phyloP scores from a whole-genome alignment of 148 eudicot species.

The Mesembryanthemum crystallinum region DNA sequence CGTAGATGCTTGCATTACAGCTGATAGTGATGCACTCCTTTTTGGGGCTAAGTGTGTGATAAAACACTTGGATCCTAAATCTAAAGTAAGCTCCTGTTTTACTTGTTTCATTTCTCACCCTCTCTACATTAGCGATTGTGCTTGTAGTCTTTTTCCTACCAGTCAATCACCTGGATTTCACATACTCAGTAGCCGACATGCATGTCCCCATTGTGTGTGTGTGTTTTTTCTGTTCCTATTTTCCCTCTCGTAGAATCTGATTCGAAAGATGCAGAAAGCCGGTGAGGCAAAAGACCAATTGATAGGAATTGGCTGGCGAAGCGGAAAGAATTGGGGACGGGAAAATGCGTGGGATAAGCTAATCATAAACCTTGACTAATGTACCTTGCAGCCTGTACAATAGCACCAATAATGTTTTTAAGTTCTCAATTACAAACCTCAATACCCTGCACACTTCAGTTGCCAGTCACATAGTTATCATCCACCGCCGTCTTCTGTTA shows the following conservation, averaged over 20 bases:
- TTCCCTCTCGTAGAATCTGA: no score
- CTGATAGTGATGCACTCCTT: slow-evolving; percentile 93
- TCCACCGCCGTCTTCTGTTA: not conserved
- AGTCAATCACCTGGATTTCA: not conserved
- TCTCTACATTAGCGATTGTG: not conserved
- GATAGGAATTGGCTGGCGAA: no score
- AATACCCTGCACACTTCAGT: not conserved
- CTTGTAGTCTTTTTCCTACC: not conserved
- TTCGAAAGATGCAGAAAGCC: no score
- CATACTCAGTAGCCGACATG: not conserved
- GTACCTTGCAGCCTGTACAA: not conserved
- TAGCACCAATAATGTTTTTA: not conserved
- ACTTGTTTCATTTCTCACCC: not conserved
- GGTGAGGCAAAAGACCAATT: no score
- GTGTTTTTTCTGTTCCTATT: no score
- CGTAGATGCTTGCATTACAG: slow-evolving; percentile 91
- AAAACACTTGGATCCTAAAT: slow-evolving; percentile 63
- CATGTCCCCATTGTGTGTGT: not conserved
- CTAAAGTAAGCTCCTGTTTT: slow-evolving; percentile 44
- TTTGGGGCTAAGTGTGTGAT: slow-evolving; percentile 82
- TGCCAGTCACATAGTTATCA: not conserved
- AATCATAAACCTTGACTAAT: no score
- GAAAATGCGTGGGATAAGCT: no score
- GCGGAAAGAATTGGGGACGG: no score
- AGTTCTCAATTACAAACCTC: not conserved